Base-by-base conservation (phyloP, 306 rosid species). In the Glycine tomentella region DNA sequence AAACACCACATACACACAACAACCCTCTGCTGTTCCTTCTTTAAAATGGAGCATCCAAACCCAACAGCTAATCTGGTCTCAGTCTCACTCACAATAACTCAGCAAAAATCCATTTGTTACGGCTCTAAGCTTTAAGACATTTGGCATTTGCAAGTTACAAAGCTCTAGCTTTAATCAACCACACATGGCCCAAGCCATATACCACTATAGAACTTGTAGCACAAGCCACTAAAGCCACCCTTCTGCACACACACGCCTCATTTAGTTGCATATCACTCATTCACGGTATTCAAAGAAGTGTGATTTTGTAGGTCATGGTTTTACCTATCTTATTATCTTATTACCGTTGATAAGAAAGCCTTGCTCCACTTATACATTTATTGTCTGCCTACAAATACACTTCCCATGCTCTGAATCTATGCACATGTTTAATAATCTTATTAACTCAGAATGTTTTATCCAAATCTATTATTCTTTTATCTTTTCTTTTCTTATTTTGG, bases 1-100 rank as follows among this genome's bases (percentile, higher is more conserved):
- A 79, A 45, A 76, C 69, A 67, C 63, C 71, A 70, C 83, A 70
- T 38, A 77, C 15, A 45, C 20, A 56, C 25, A 68, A 55, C 46
- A 69, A 44, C 34, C 38, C 59, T 56, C 38, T 7, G 6, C 31
- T 14, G 33, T 56, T 79, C 53, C 46, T 25, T 25, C 40, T 57
- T 45, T n/a, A 33, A 33, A 58, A 69, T 45, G 46, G 56, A 53
- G 68, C 69, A 42, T 25, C 34, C 14, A 53, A 53, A 20, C 8
- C 34, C 48, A 52, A 67, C 31, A 42, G 31, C 79, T 45, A 62
- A 79, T 20, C 40, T 57, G 3, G 33, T 66, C 33, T 13, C 11
- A 6, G 16, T 69, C 55, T 13, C 61, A 56, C 57, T 40, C 45
- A 56, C 49, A 45, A 16, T n/a, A 11, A 56, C 15, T 56, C 51